These are phyloP conservation scores for Gyrodon lividus DNA, from an alignment of 768 basidiomycete species.

Conservation along the genomic window DNA sequence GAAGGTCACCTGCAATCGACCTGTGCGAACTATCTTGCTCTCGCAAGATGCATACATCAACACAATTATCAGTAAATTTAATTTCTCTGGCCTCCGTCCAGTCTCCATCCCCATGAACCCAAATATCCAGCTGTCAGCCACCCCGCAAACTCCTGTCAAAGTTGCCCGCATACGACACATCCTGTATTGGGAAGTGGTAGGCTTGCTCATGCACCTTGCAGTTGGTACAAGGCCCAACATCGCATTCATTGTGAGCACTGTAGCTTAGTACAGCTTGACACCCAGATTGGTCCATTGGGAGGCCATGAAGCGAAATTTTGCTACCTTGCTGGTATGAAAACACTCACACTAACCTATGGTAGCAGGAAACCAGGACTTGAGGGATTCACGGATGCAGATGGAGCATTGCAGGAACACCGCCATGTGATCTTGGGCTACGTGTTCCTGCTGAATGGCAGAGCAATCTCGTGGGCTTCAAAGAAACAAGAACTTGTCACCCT, in stretches of 20 bases:
- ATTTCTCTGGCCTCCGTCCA: too few species aligned
- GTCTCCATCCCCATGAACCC: too few species aligned
- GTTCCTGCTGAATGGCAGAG: slow-evolving; percentile 23
- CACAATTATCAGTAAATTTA: slow-evolving; percentile 20
- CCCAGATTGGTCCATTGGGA: slow-evolving; percentile 36
- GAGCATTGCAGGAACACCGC: slow-evolving; percentile 17
- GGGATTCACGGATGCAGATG: slow-evolving; percentile 8
- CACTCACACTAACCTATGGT: too few species aligned
- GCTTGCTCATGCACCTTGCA: slow-evolving; percentile 31
- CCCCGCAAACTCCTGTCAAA: too few species aligned
- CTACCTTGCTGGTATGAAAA: slow-evolving; percentile 36
- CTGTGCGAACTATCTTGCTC: too few species aligned
- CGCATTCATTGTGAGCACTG: slow-evolving; percentile 18
- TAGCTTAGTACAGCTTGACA: slow-evolving; percentile 24
- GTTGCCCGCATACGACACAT: too few species aligned
- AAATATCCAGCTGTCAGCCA: too few species aligned
- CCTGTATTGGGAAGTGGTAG: slow-evolving; percentile 32
- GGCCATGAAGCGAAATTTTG: slow-evolving; percentile 35
- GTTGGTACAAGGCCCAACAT: slow-evolving; percentile 30
- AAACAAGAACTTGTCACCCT: slow-evolving; percentile 40
- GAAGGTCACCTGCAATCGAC: too few species aligned
- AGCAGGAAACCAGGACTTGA: too few species aligned
- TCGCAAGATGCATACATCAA: slow-evolving; percentile 7
- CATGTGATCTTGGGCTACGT: slow-evolving; percentile 30
- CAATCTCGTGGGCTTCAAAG: slow-evolving; percentile 34